Percentiles rank a stretch among this genome's conserved stretches.
These are phyloP conservation scores for Sesbania bispinosa DNA, from an alignment of 306 rosid species.

Conservation along the genomic window DNA sequence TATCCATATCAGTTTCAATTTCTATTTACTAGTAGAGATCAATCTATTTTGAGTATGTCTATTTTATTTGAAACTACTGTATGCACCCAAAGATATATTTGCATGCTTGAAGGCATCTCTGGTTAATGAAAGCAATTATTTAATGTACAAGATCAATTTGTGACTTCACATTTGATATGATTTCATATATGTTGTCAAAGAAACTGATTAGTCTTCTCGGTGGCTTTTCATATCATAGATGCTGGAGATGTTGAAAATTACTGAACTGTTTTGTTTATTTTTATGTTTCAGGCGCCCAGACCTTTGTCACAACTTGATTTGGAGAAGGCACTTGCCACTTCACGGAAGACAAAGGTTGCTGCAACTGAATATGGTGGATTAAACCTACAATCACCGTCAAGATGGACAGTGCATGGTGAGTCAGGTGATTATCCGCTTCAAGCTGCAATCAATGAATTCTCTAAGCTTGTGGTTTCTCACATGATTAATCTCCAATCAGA, in stretches of 20 bases:
- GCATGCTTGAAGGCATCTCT: background rate
- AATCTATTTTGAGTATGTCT: background rate
- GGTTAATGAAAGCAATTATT: background rate
- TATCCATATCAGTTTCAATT: background rate
- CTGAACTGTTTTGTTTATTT: background rate
- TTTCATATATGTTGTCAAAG: no score
- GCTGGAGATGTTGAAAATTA: slow-evolving; percentile 21
- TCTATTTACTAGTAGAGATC: slow-evolving; percentile 10
- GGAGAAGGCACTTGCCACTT: slow-evolving; percentile 63
- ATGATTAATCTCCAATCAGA: slow-evolving; percentile 74
- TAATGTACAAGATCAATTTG: background rate
- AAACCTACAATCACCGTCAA: no score
- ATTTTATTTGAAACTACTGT: background rate
- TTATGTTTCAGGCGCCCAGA: slow-evolving; percentile 63
- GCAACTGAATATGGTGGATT: slow-evolving; percentile 74
- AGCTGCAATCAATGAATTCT: slow-evolving; percentile 75
- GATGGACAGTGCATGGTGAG: slow-evolving; percentile 46
- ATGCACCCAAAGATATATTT: background rate
- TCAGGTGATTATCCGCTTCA: slow-evolving; percentile 61
- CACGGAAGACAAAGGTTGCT: slow-evolving; percentile 76
- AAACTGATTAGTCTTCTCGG: slow-evolving; percentile 7
- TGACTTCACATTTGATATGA: no score
- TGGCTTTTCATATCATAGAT: background rate
- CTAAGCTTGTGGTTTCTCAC: slow-evolving; percentile 72
- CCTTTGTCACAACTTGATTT: slow-evolving; percentile 62